Base-by-base conservation (phyloP, 306 rosid genomes). In the Vigna reflexopilosa region DNA sequence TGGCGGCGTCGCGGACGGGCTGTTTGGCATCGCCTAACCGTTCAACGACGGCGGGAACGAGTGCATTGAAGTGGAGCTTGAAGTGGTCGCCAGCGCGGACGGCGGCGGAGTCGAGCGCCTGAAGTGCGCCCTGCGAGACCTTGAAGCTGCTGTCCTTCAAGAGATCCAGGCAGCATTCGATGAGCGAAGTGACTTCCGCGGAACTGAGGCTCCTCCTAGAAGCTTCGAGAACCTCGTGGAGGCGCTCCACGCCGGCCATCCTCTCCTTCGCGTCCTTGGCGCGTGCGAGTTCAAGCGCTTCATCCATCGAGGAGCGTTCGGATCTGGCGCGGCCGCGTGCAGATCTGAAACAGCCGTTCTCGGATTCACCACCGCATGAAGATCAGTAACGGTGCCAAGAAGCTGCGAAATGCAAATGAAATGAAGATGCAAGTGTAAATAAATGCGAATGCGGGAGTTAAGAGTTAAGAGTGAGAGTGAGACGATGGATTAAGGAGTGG, bases 181-280 rank as follows among this genome's bases (percentile, higher is more conserved):
- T 89, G 32, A 96, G 91, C 17, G 96, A 81, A 1, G 99, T 83
- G 24, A 90, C 91, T 69, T 96, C 99, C 4, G 85, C 51, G 38
- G 96, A 79, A 63, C 79, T 82, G 68, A 96, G 89, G 65, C 87
- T 84, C 87, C 88, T 93, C 67, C 97, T 87, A 1, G 98, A 93
- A 86, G 96, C 91, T 85, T 96, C 99, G 1, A 96, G 89, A 50
- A 93, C 87, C 71, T 93, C 89, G 24, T 91, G 95, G 67, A 96
- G 96, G 12, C 89, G 97, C 87, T 96, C 99, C 34, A 96, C 99
- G 0, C 98, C 99, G 0, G 99, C 99, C 98, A 96, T 93, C 28
- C 99, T 89, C 89, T 91, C 96, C 86, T 96, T 93, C 0, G 93
- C 88, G 79, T 96, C 99, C 85, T 96, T 96, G 57, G 99, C 93